Evolutionary conservation across 2,329 filamentous ascomycete genomes (phyloP).

Genomic region (Epichloe glyceriae): DNA sequence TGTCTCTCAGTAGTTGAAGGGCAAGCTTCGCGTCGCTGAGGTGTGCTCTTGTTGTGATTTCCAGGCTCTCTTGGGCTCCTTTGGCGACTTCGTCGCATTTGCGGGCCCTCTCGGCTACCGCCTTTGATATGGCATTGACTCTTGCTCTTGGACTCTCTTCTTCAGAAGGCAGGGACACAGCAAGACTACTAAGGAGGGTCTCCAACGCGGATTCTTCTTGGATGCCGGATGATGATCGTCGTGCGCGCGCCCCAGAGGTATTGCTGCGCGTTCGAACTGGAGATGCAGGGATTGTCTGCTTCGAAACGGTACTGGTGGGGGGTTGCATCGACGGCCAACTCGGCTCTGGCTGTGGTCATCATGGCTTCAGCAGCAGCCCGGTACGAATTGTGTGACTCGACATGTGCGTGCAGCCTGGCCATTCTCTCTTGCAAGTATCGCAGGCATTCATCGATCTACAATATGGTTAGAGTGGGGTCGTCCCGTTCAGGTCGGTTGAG

Average conservation of each 20-base stretch:
- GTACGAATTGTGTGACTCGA: slow-evolving; percentile 34
- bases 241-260: slow-evolving; percentile 10
- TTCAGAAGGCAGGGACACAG: slow-evolving; percentile 26
- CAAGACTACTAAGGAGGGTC: slow-evolving; percentile 34
- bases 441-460: slow-evolving; percentile 38
- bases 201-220: slow-evolving; percentile 28
- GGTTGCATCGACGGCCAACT: slow-evolving; percentile 22
- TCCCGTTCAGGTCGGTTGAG: not conserved
- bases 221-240: slow-evolving; percentile 25
- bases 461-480: slow-evolving; percentile 10
- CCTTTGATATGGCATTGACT: slow-evolving; percentile 21
- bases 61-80: slow-evolving; percentile 38
- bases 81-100: slow-evolving; percentile 32
- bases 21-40: slow-evolving; percentile 35
- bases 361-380: slow-evolving; percentile 26
- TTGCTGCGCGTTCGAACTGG: slow-evolving; percentile 22
- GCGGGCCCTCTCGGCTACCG: slow-evolving; percentile 24
- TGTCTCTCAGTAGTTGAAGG: slow-evolving; percentile 36
- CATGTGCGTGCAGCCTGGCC: slow-evolving; percentile 25
- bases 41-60: slow-evolving; percentile 26
- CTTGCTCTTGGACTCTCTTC: slow-evolving; percentile 14
- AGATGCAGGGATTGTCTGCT: slow-evolving; percentile 18
- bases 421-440: slow-evolving; percentile 37
- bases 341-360: slow-evolving; percentile 28
- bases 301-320: slow-evolving; percentile 11